These are phyloP conservation scores for Cytidiella melzeri DNA, from an alignment of 768 basidiomycete genomes.

Conservation along the genomic window DNA sequence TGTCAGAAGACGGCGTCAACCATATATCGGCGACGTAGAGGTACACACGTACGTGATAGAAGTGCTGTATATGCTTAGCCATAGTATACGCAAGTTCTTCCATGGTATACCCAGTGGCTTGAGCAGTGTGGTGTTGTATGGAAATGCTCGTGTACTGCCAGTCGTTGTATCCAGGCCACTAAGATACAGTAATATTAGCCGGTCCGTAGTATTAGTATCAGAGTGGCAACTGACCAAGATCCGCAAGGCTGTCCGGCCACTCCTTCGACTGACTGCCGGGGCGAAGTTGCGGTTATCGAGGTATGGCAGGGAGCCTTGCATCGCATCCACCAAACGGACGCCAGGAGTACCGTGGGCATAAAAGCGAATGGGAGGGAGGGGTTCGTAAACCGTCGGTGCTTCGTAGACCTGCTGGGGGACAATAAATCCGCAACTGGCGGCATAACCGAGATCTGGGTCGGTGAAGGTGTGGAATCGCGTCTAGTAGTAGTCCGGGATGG, in stretches of 20 bases:
- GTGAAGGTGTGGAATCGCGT: no score
- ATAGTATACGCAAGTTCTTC: neutral
- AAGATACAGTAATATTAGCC: neutral
- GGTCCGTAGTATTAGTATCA: no score
- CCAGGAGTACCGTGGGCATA: neutral
- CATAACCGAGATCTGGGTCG: neutral
- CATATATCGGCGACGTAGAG: no score
- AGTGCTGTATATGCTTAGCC: neutral
- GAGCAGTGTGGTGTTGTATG: neutral
- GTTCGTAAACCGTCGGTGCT: neutral
- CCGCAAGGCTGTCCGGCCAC: neutral
- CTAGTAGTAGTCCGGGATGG: no score
- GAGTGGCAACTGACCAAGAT: neutral
- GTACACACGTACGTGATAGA: neutral
- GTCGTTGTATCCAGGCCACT: conserved; percentile 4
- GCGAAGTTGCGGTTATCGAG: neutral
- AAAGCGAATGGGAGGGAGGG: neutral
- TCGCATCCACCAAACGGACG: neutral
- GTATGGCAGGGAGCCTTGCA: neutral
- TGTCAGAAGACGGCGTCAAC: no score
- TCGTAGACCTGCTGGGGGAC: neutral
- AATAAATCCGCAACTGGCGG: neutral
- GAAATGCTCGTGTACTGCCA: neutral
- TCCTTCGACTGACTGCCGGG: neutral
- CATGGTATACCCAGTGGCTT: neutral